Evolutionary conservation across 345 rosid genomes (phyloP).

Genomic region (Cochlearia excelsa): DNA sequence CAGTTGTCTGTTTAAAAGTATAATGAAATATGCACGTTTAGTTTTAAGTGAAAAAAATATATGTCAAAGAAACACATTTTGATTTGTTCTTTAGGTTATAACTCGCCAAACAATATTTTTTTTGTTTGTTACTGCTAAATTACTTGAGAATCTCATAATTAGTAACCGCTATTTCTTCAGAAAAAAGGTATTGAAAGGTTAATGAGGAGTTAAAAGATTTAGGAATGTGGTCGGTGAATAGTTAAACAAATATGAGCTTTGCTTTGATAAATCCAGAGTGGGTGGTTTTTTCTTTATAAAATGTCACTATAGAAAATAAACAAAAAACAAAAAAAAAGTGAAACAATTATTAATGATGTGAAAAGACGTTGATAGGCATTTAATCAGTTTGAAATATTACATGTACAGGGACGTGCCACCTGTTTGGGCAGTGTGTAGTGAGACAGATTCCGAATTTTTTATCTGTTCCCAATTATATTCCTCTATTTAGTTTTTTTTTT

Average conservation of each 20-base stretch:
- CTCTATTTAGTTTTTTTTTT: no score
- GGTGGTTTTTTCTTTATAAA: conserved; percentile 23
- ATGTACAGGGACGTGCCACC: conserved; percentile 35
- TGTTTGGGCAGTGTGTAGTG: conserved; percentile 27
- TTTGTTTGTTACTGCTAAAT: neutral
- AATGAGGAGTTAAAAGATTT: conserved; percentile 9
- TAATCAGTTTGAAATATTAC: neutral
- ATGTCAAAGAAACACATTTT: no score
- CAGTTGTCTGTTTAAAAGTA: neutral
- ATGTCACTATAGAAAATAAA: neutral
- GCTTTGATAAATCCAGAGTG: conserved; percentile 7
- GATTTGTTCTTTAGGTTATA: no score
- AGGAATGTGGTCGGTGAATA: conserved; percentile 28
- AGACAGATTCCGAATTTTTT: conserved; percentile 6
- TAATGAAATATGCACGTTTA: no score
- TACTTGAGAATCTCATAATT: no score
- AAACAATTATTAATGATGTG: conserved; percentile 11
- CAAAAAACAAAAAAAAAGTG: neutral
- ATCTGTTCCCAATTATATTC: neutral
- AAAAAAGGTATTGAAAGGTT: conserved; percentile 14
- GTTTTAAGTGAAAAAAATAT: no score
- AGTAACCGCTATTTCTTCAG: neutral
- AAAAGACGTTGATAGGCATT: conserved; percentile 5
- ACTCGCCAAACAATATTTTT: no score
- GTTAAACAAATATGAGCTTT: conserved; percentile 14